Evolutionary conservation across 371 early-diverging fungal species (phyloP).

Genomic region (Mortierella sp.): DNA sequence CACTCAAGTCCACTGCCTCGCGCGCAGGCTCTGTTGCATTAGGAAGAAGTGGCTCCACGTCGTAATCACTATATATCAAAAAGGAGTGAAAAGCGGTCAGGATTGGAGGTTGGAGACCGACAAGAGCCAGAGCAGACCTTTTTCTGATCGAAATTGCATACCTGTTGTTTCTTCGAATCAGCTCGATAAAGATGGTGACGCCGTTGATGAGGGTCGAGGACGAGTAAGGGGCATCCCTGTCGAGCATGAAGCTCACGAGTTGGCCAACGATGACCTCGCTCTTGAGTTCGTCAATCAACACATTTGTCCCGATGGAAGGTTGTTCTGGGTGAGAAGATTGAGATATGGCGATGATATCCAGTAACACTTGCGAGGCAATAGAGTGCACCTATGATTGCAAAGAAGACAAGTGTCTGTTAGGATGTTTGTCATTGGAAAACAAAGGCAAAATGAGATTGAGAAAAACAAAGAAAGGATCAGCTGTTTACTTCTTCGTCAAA

Average conservation of each 20-base stretch:
- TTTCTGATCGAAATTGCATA: slow-evolving; percentile 6
- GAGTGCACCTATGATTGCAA: slow-evolving; percentile 76
- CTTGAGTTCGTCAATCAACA: slow-evolving; percentile 85
- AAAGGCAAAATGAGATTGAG: neutral
- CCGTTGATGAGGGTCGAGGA: slow-evolving; percentile 91
- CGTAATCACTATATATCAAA: slow-evolving; percentile 63
- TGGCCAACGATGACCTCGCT: slow-evolving; percentile 77
- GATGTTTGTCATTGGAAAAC: neutral
- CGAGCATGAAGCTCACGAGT: slow-evolving; percentile 90
- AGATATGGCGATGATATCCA: slow-evolving; percentile 92
- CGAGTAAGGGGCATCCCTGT: slow-evolving; percentile 79
- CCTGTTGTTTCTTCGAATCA: slow-evolving; percentile 94
- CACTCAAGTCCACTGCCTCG: slow-evolving; percentile 79
- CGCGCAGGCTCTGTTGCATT: slow-evolving; percentile 37
- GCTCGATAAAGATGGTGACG: slow-evolving; percentile 94
- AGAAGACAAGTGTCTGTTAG: neutral
- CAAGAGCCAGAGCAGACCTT: no score
- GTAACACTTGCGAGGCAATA: slow-evolving; percentile 89
- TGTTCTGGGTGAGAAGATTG: slow-evolving; percentile 79
- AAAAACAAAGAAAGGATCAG: neutral
- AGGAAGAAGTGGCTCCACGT: slow-evolving; percentile 59
- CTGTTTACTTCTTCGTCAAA: slow-evolving; percentile 75
- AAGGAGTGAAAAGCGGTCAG: neutral
- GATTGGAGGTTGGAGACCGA: neutral
- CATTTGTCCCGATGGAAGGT: slow-evolving; percentile 78